Evolutionary conservation across 768 basidiomycete genomes (phyloP), one percentile per base, ranked within the genome.

Genomic region (Nidularia pulvinata): DNA sequence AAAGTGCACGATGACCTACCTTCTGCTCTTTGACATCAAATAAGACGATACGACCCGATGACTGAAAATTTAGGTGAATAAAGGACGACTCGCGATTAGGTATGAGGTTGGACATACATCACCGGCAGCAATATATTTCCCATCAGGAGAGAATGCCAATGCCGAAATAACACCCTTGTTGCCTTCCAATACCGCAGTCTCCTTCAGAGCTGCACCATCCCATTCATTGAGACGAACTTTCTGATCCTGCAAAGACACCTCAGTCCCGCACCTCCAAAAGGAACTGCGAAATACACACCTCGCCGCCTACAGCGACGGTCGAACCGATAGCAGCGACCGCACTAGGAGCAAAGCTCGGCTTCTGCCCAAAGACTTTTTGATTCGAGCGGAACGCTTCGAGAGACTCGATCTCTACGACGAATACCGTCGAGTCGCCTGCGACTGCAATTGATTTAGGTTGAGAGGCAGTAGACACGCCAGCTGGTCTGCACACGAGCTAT

Each of bases 131-230:
- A 98, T 76, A 36, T 85, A 70, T 19, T 71, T 74, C 0, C 89
- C 91, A 65, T 96, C 86, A 0, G 86, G 83, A 0, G 92, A 91
- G 70, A 97, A 89, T 0, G 90, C 82, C 5, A 98, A 67, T 1
- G 85, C 84, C 42, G 86, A 86, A 16, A 98, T 74, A 6, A 82
- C 72, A 11, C 86, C 89, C 58, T 81, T 82, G 66, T 89, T 89
- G 33, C 83, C 85, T 57, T 88, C 85, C 7, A 91, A 72, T 2
- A 81, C 73, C 0, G 69, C 80, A 32, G 64, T 67, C 64, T 88
- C 85, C 46, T 74, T 81, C 52, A 93, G 63, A 1, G 75, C 59
- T 55, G 81, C 83, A 0, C 85, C 88, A 54, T 88, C 82, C 86
- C 91, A 92, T 25, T 80, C 70, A 59, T 87, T 83, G 32, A 98